Evolutionary conservation across 768 basidiomycete genomes (phyloP).

Genomic region (Hortiboletus campestris): DNA sequence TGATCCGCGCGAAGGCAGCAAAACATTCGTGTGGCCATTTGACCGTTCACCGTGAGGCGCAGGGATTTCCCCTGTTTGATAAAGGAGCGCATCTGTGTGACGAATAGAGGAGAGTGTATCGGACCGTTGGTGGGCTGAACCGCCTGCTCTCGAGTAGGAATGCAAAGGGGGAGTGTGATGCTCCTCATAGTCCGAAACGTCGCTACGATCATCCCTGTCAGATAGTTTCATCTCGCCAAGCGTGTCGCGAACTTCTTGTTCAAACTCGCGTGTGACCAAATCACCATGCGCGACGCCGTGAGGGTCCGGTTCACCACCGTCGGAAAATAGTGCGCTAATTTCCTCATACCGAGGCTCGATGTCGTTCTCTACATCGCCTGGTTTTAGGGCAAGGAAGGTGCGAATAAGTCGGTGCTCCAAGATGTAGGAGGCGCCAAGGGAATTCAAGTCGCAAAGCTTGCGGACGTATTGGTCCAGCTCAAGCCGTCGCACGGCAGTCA

Average conservation of each 20-base stretch:
- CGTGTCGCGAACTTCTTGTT: slow-evolving; percentile 46
- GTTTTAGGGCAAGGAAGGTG: slow-evolving; percentile 78
- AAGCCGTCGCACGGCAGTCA: slow-evolving; percentile 74
- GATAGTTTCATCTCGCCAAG: slow-evolving; percentile 49
- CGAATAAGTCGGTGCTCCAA: slow-evolving; percentile 78
- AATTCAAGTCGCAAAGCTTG: slow-evolving; percentile 70
- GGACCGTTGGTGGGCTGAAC: slow-evolving; percentile 43
- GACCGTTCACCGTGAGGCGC: slow-evolving; percentile 35
- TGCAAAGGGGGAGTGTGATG: slow-evolving; percentile 35
- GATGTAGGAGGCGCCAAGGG: slow-evolving; percentile 70
- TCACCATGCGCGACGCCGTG: slow-evolving; percentile 29
- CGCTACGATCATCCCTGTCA: slow-evolving; percentile 49
- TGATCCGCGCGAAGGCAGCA: slow-evolving; percentile 33
- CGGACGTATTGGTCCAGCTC: slow-evolving; percentile 91
- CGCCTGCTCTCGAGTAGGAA: slow-evolving; percentile 38
- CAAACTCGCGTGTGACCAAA: slow-evolving; percentile 35
- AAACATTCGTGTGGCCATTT: slow-evolving; percentile 16
- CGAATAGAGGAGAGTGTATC: slow-evolving; percentile 46
- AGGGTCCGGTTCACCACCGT: slow-evolving; percentile 36
- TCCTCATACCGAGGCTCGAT: slow-evolving; percentile 58
- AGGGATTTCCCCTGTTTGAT: slow-evolving; percentile 31
- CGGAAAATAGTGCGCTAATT: slow-evolving; percentile 51
- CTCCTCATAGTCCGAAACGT: slow-evolving; percentile 67
- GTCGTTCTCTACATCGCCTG: slow-evolving; percentile 79
- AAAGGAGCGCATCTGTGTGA: slow-evolving; percentile 21